A percentile compares a stretch with the other conserved stretches of the same genome.
These are phyloP conservation scores for Kickxella alabastrina DNA, from an alignment of 192 early-diverging fungal species.

Conservation along the genomic window DNA sequence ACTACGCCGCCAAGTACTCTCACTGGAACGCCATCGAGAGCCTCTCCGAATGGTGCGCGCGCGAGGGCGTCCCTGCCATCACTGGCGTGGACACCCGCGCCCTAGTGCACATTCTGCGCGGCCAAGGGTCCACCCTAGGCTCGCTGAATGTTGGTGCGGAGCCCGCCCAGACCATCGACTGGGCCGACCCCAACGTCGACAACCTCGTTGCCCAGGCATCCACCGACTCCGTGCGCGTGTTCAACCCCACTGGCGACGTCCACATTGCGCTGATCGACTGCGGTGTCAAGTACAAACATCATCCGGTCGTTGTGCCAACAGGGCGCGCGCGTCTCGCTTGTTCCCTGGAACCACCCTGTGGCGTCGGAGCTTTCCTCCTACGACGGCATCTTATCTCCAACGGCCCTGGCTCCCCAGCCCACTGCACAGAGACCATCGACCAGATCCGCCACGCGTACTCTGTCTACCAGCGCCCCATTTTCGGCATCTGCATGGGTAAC, in stretches of 20 bases:
- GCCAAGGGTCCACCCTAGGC: slow-evolving; percentile 81
- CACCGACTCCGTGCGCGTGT: slow-evolving; percentile 61
- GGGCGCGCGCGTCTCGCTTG: slow-evolving; percentile 79
- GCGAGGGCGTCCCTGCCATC: slow-evolving; percentile 80
- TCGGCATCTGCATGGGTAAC: slow-evolving; percentile 98
- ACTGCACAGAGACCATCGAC: slow-evolving; percentile 62
- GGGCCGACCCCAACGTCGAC: slow-evolving; percentile 67
- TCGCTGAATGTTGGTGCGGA: slow-evolving; percentile 63
- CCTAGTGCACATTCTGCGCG: slow-evolving; percentile 76
- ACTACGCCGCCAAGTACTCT: slow-evolving; percentile 87
- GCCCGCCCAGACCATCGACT: slow-evolving; percentile 43
- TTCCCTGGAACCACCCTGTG: slow-evolving; percentile 85
- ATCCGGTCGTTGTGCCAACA: slow-evolving; percentile 74
- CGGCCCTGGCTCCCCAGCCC: slow-evolving; percentile 81
- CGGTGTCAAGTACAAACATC: slow-evolving; percentile 92
- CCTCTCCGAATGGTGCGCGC: slow-evolving; percentile 82
- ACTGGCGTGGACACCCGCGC: slow-evolving; percentile 90
- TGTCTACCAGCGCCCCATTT: slow-evolving; percentile 73
- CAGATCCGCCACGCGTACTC: slow-evolving; percentile 62
- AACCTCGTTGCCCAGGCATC: slow-evolving; percentile 82
- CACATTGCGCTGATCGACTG: slow-evolving; percentile 82
- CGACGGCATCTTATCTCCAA: slow-evolving; percentile 92
- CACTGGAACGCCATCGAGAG: slow-evolving; percentile 93
- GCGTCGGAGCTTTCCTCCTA: slow-evolving; percentile 56
- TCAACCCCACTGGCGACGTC: slow-evolving; percentile 75